These are phyloP conservation scores for Epichloe typhina DNA, from an alignment of 2,329 filamentous ascomycete species.

Conservation along the genomic window DNA sequence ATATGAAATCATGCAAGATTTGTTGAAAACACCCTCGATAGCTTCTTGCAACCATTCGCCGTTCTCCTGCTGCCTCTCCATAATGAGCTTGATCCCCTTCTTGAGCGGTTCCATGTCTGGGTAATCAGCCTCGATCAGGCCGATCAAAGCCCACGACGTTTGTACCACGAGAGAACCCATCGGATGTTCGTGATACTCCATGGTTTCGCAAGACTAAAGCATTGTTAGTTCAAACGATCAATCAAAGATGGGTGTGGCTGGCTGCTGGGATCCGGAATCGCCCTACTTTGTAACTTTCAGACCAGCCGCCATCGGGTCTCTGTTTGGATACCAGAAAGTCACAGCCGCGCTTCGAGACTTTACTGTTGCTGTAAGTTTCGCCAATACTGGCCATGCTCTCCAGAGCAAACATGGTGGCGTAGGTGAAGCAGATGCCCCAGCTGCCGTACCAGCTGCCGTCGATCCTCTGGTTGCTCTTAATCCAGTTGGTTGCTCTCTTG, in stretches of 20 bases:
- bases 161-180: slow-evolving; percentile 80
- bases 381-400: slow-evolving; percentile 73
- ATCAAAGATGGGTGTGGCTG: too few relatives aligned
- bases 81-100: slow-evolving; percentile 62
- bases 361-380: slow-evolving; percentile 66
- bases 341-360: slow-evolving; percentile 60
- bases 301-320: slow-evolving; percentile 86
- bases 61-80: slow-evolving; percentile 72
- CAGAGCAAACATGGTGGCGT: slow-evolving; percentile 90
- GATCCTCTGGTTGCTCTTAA: slow-evolving; percentile 60
- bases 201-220: slow-evolving; percentile 58
- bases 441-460: slow-evolving; percentile 97
- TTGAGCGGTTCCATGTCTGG: slow-evolving; percentile 60
- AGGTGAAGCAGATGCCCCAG: slow-evolving; percentile 98
- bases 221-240: slow-evolving; percentile 7
- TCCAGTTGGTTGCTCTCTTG: slow-evolving; percentile 62
- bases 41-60: slow-evolving; percentile 93
- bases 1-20: slow-evolving; percentile 98
- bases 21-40: slow-evolving; percentile 98
- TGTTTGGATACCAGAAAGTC: slow-evolving; percentile 79
- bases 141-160: slow-evolving; percentile 82
- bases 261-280: not conserved
- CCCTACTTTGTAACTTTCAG: slow-evolving; percentile 68
- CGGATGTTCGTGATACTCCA: slow-evolving; percentile 60
- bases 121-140: slow-evolving; percentile 69